Evolutionary conservation across 2,329 filamentous ascomycete genomes (phyloP).

Genomic region (Pseudogymnoascus sp.): DNA sequence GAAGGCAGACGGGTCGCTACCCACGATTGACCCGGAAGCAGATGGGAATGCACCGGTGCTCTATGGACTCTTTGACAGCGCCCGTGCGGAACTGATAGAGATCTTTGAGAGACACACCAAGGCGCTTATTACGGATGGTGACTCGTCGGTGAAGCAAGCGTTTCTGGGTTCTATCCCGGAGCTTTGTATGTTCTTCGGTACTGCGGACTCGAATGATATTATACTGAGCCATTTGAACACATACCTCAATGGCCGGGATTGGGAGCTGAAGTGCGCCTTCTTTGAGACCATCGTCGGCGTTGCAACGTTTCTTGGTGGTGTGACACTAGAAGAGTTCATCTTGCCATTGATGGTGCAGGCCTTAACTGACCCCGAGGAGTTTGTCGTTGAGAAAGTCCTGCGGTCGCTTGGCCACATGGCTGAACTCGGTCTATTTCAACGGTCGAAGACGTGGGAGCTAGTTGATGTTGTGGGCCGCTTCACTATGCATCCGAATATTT

Average conservation of each 20-base stretch:
- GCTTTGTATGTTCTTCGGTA: slow-evolving; percentile 91
- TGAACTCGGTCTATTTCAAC: slow-evolving; percentile 76
- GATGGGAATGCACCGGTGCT: slow-evolving; percentile 64
- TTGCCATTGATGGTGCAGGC: slow-evolving; percentile 93
- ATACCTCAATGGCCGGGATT: slow-evolving; percentile 92
- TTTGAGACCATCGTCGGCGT: slow-evolving; percentile 94
- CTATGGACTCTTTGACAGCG: slow-evolving; percentile 78
- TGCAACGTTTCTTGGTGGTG: slow-evolving; percentile 80
- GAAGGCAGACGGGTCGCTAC: slow-evolving; percentile 72
- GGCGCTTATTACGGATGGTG: slow-evolving; percentile 75
- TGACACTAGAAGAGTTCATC: slow-evolving; percentile 88
- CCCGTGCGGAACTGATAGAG: slow-evolving; percentile 73
- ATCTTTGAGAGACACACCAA: slow-evolving; percentile 86
- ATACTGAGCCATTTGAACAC: slow-evolving; percentile 93
- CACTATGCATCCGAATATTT: slow-evolving; percentile 86
- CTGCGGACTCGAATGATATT: slow-evolving; percentile 88
- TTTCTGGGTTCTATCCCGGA: slow-evolving; percentile 88
- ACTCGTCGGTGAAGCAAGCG: slow-evolving; percentile 78
- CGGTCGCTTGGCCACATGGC: slow-evolving; percentile 85
- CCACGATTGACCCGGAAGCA: slow-evolving; percentile 68
- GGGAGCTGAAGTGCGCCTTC: slow-evolving; percentile 93
- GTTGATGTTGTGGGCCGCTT: slow-evolving; percentile 78
- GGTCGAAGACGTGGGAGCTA: slow-evolving; percentile 78
- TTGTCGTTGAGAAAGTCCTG: slow-evolving; percentile 84
- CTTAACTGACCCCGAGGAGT: slow-evolving; percentile 85